Conservation (phyloP, 305 asterid genomes). For the Nicotiana rustica region DNA sequence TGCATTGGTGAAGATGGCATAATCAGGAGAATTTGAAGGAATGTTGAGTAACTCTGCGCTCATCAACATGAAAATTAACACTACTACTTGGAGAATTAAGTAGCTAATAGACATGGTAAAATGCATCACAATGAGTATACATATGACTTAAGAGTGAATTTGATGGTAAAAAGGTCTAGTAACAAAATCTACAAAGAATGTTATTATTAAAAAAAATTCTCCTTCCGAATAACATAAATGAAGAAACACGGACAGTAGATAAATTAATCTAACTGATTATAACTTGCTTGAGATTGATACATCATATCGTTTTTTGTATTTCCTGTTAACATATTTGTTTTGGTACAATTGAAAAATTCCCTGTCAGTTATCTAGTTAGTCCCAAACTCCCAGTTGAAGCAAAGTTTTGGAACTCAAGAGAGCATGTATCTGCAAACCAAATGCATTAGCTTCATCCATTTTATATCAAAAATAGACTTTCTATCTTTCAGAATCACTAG, state of each 20-base stretch:
- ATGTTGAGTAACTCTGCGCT: constrained; percentile 65
- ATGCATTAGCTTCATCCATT: no score
- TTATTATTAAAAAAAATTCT: not conserved
- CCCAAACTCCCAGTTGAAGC: no score
- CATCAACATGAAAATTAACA: not conserved
- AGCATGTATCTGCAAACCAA: no score
- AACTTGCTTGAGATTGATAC: not conserved
- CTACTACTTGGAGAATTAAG: not conserved
- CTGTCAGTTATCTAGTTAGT: no score
- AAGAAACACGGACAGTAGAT: not conserved
- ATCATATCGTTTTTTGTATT: not conserved
- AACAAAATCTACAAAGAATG: not conserved
- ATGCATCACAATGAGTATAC: not conserved
- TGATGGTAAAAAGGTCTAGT: not conserved
- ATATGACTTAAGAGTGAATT: not conserved
- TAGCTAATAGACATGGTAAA: not conserved
- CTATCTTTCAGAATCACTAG: not conserved
- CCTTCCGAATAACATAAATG: not conserved
- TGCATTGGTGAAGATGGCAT: constrained; percentile 64
- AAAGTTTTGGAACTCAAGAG: no score
- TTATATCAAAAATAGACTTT: no score
- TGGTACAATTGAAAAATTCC: not conserved
- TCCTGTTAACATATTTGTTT: not conserved
- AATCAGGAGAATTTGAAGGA: constrained; percentile 73
- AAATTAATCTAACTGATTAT: not conserved